Percentiles rank a stretch among this genome's conserved stretches.
Evolutionary conservation across 352 stramenopile genomes (phyloP).

Genomic region (Pythium aphanidermatum): DNA sequence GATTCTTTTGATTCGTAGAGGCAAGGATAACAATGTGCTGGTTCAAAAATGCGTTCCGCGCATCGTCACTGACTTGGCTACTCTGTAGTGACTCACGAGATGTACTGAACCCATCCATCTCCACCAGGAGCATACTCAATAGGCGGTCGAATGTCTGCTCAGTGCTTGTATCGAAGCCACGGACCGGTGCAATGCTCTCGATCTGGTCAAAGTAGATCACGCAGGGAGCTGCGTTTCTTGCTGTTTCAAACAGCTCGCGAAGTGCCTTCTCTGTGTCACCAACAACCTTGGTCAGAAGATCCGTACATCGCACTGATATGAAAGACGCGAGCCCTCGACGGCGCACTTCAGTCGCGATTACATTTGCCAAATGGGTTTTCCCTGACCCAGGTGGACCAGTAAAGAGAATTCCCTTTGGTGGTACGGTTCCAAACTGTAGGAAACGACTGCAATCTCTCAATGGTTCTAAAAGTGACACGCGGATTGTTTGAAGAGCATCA

Average conservation of each 20-base stretch:
- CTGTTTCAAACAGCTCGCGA: constrained; percentile 82
- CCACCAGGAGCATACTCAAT: constrained; percentile 85
- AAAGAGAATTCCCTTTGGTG: constrained; percentile 96
- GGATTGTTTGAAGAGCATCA: constrained; percentile 94
- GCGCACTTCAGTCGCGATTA: constrained; percentile 52
- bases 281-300: constrained; percentile 88
- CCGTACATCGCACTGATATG: constrained; percentile 83
- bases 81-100: constrained; percentile 27
- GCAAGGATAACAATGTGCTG: constrained; percentile 83
- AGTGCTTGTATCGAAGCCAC: constrained; percentile 88
- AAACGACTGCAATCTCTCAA: constrained; percentile 95
- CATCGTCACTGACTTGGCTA: constrained; percentile 31
- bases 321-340: constrained; percentile 70
- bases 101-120: constrained; percentile 87
- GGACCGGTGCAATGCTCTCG: constrained; percentile 79
- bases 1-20: constrained; percentile 63
- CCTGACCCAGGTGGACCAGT: constrained; percentile 97
- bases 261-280: constrained; percentile 87
- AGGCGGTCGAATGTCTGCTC: constrained; percentile 92
- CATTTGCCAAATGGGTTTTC: constrained; percentile 94
- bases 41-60: constrained; percentile 59
- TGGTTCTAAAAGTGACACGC: constrained; percentile 96
- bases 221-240: constrained; percentile 80
- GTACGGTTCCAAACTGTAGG: constrained; percentile 95
- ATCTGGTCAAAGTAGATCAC: constrained; percentile 93